Percentiles rank a stretch among this genome's conserved stretches.
These are phyloP conservation scores for Saccharomycopsis fodiens DNA, from an alignment of 805 yeast genomes.

Conservation along the genomic window DNA sequence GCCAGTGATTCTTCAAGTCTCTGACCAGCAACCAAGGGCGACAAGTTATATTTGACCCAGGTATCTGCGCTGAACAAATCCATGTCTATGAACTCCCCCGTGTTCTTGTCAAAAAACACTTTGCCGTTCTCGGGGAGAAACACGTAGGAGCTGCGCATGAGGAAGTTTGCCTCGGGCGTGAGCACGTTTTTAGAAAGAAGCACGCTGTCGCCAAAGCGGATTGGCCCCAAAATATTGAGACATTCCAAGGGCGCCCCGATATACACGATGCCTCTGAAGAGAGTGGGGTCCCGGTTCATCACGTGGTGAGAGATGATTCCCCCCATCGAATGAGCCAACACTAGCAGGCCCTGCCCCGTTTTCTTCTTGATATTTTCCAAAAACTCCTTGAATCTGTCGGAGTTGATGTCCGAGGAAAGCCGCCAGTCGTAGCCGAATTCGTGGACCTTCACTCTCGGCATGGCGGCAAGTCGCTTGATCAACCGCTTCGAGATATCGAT, in stretches of 20 bases:
- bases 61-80: conserved; percentile 76
- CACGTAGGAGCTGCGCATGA: conserved; percentile 78
- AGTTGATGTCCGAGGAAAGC: conserved; percentile 50
- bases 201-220: conserved; percentile 75
- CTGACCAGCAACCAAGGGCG: conserved; percentile 55
- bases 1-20: conserved; percentile 18
- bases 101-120: conserved; percentile 57
- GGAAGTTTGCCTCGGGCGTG: conserved; percentile 75
- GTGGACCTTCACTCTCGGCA: conserved; percentile 53
- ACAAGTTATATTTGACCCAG: conserved; percentile 71
- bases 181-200: conserved; percentile 65
- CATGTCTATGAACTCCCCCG: conserved; percentile 50
- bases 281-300: conserved; percentile 55
- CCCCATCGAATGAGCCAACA: conserved; percentile 93
- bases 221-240: conserved; percentile 79
- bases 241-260: conserved; percentile 83
- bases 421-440: conserved; percentile 96
- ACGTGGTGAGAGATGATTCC: conserved; percentile 81
- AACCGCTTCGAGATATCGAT: conserved; percentile 66
- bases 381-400: conserved; percentile 44
- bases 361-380: conserved; percentile 32
- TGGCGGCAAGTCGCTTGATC: conserved; percentile 42
- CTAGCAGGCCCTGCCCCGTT: conserved; percentile 52
- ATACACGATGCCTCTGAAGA: conserved; percentile 70
- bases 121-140: conserved; percentile 73